These are phyloP conservation scores for Blastobotrys apis DNA, from an alignment of 1,139 yeast genomes.

Conservation along the genomic window DNA sequence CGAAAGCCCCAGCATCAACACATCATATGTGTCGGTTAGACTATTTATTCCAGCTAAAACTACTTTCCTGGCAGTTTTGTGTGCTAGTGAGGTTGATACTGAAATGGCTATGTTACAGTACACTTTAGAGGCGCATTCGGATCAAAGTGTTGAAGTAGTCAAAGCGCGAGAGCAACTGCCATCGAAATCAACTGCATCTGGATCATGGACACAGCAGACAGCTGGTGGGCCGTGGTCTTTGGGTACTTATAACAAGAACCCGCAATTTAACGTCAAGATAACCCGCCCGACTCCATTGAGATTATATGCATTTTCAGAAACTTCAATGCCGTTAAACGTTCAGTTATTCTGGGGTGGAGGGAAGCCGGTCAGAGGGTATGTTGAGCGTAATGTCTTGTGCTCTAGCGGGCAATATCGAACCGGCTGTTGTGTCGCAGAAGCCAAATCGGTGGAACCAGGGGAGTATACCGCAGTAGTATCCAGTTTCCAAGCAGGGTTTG, in stretches of 20 bases:
- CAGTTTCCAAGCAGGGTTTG: conserved; percentile 32
- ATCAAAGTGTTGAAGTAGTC: conserved; percentile 27
- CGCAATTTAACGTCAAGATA: conserved; percentile 49
- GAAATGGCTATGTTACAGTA: conserved; percentile 36
- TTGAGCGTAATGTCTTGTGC: conserved; percentile 32
- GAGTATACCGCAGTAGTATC: conserved; percentile 37
- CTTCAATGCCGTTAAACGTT: conserved; percentile 31
- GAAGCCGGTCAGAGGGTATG: conserved; percentile 28
- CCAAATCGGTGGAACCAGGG: conserved; percentile 40
- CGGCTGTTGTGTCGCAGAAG: conserved; percentile 28
- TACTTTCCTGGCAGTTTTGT: conserved; percentile 26
- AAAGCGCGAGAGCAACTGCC: conserved; percentile 36
- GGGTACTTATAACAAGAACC: conserved; percentile 53
- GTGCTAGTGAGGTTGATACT: conserved; percentile 28
- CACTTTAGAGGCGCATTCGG: conserved; percentile 41
- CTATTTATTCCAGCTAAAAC: conserved; percentile 27
- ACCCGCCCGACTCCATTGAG: conserved; percentile 19
- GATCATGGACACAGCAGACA: conserved; percentile 46
- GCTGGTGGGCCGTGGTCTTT: conserved; percentile 58
- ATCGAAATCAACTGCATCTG: conserved; percentile 32
- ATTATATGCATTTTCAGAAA: conserved; percentile 36
- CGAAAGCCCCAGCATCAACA: conserved; percentile 29
- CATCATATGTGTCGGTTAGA: conserved; percentile 28
- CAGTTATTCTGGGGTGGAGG: conserved; percentile 35
- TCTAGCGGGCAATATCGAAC: conserved; percentile 36